Conservation (phyloP, 345 rosid genomes). For the Citrus sinensis region DVS_A1.0 CM039165.1:28834501-28835000, state of each 20-base stretch:
- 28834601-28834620: too few species aligned
- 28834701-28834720: neutral
- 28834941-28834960: neutral
- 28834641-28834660: neutral
- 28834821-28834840: neutral
- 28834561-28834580: too few species aligned
- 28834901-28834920: neutral
- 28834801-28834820: too few species aligned
- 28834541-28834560: too few species aligned
- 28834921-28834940: neutral
- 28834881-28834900: neutral
- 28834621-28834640: too few species aligned
- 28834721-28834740: too few species aligned
- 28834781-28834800: too few species aligned
- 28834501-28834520: neutral
- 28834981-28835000: neutral
- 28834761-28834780: too few species aligned
- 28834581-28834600: too few species aligned
- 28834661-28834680: neutral
- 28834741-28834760: too few species aligned
- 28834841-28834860: neutral
- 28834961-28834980: neutral
- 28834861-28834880: neutral
- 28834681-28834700: neutral
- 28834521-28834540: neutral